Percentiles rank a stretch among this genome's conserved stretches.
These are phyloP conservation scores for Tuber borchii DNA, from an alignment of 495 filamentous ascomycete species.

Conservation along the genomic window DNA sequence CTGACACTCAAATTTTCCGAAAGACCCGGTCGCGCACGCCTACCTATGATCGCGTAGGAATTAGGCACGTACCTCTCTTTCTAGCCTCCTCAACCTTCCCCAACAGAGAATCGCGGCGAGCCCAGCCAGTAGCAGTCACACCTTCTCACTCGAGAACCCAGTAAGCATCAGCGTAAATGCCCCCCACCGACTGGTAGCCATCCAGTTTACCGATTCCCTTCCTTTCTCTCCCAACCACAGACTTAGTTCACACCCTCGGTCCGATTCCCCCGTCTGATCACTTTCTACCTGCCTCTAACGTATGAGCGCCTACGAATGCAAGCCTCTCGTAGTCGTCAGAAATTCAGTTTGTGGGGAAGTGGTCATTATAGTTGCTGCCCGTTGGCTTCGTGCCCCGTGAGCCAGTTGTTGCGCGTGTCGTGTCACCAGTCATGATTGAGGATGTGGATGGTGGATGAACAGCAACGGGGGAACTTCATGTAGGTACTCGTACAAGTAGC, in stretches of 20 bases:
- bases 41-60: background rate
- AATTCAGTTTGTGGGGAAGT: background rate
- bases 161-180: background rate
- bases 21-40: background rate
- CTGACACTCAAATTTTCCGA: background rate
- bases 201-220: background rate
- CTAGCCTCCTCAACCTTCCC: background rate
- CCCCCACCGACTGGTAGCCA: background rate
- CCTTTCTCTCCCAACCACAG: background rate
- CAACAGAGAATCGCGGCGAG: background rate
- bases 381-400: background rate
- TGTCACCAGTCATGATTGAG: background rate
- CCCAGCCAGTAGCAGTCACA: background rate
- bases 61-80: background rate
- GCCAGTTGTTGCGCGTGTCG: background rate
- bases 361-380: background rate
- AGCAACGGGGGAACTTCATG: background rate
- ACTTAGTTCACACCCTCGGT: background rate
- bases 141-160: background rate
- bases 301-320: background rate
- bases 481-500: background rate
- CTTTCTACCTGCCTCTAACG: background rate
- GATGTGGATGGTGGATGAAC: background rate
- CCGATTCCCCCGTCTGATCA: constrained; percentile 3
- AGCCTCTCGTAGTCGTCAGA: background rate